Evolutionary conservation across 2,329 filamentous ascomycete species (phyloP), one percentile per base, ranked within the genome.

Genomic region (Cladobotryum mycophilum): DNA sequence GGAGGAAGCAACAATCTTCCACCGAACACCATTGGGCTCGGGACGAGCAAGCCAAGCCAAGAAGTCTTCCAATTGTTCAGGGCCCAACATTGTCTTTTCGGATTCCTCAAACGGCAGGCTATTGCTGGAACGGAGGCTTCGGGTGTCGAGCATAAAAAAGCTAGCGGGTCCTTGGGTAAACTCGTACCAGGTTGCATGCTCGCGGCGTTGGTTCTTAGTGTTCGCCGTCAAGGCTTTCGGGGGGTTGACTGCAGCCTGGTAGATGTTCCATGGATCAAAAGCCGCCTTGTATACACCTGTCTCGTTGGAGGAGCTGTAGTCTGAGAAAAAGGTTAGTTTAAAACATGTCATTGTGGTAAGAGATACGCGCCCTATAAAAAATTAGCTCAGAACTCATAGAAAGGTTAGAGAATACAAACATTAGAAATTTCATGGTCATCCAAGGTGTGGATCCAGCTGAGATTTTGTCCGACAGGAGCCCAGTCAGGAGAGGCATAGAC

Each of bases 351-450:
- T 8, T 13, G 4, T 12, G 15, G 38, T 17, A 6, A n/a, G 3
- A 5, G 11, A 41, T 1, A 12, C 17, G 7, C 20, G 20, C 38
- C 38, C 38, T 41, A 20, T 8, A 2, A 18, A 20, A 41, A 18
- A 20, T 41, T 17, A 41, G 38, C 13, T 4, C 4, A 11, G 38
- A 20, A 6, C 7, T n/a, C 13, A 12, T 15, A 40, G 42, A 33
- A 48, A 34, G 15, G 17, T 15, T 25, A 30, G 11, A 33, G 20
- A 14, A 6, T 53, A 51, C 50, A 97, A 69, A 97, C 93, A 60
- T 99, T 97, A 5, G 81, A 80, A 55, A 99, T 96, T 65, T 99
- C 93, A 62, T 99, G 93, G 65, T 99, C 93, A 63, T 99, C 93
- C 6, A 96, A 80, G 2, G 95, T 91, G 63, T 99, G 93, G 41